Evolutionary conservation across 352 stramenopile genomes (phyloP).

Genomic region (Phytophthora litchii): DNA sequence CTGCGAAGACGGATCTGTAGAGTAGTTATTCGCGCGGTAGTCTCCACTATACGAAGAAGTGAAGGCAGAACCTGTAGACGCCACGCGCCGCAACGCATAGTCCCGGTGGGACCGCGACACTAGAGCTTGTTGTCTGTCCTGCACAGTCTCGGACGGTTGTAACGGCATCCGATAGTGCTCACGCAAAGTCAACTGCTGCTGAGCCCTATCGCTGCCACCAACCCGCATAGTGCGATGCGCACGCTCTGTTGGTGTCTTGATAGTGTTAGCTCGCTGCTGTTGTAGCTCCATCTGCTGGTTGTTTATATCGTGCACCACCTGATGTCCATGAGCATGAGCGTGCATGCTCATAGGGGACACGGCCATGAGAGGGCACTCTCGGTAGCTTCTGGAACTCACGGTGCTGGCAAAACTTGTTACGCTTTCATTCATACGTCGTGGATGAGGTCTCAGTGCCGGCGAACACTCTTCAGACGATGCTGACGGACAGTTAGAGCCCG

Average conservation of each 20-base stretch:
- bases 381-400: slow-evolving; percentile 7
- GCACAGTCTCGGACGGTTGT: slow-evolving; percentile 4
- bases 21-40: neutral
- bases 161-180: slow-evolving; percentile 8
- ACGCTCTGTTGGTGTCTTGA: slow-evolving; percentile 17
- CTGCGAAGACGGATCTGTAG: slow-evolving; percentile 9
- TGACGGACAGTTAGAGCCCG: slow-evolving; percentile 21
- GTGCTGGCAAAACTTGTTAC: slow-evolving; percentile 13
- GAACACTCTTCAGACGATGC: slow-evolving; percentile 19
- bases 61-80: slow-evolving; percentile 14
- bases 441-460: neutral
- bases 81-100: slow-evolving; percentile 12
- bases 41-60: neutral
- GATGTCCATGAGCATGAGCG: slow-evolving; percentile 10
- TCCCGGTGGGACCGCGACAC: slow-evolving; percentile 8
- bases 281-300: slow-evolving; percentile 22
- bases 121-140: slow-evolving; percentile 4
- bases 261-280: slow-evolving; percentile 12
- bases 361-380: slow-evolving; percentile 1
- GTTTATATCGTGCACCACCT: slow-evolving; percentile 16
- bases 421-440: slow-evolving; percentile 12
- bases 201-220: neutral
- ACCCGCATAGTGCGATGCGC: slow-evolving; percentile 10
- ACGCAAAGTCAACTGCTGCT: slow-evolving; percentile 25
- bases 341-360: slow-evolving; percentile 11